These are phyloP conservation scores for Hsuehochloa calcarea DNA, from an alignment of 176 grass and related monocot genomes.

Conservation along the genomic window DNA sequence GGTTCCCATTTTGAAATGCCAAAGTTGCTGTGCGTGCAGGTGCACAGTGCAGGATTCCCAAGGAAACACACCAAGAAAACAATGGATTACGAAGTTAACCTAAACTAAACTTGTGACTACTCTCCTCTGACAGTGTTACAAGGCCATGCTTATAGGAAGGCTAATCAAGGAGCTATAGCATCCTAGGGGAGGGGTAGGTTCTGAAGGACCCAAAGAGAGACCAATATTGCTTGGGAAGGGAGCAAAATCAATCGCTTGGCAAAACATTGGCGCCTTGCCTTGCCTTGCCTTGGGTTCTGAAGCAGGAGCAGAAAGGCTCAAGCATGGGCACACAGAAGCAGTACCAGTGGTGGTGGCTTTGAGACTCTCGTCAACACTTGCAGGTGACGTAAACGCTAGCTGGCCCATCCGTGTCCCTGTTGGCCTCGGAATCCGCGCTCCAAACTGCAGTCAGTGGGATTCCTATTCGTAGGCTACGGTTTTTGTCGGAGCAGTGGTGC, in stretches of 20 bases:
- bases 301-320: constrained; percentile 35
- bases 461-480: neutral
- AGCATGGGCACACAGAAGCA: neutral
- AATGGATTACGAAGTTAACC: constrained; percentile 3
- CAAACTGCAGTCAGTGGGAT: neutral
- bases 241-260: neutral
- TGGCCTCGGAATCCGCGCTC: neutral
- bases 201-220: constrained; percentile 47
- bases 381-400: constrained; percentile 41
- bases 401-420: neutral
- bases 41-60: neutral
- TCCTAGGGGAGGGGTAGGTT: constrained; percentile 9
- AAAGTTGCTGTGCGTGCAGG: neutral
- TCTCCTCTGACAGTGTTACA: neutral
- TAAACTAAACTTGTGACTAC: neutral
- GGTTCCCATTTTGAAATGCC: constrained; percentile 34
- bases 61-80: constrained; percentile 2
- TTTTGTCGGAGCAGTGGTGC: neutral
- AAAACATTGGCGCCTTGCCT: constrained; percentile 9
- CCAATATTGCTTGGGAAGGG: constrained; percentile 31
- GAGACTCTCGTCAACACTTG: constrained; percentile 19
- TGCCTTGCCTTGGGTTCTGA: constrained; percentile 29
- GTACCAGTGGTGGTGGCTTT: neutral
- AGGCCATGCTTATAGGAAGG: neutral
- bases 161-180: neutral